Evolutionary conservation across 2,329 filamentous ascomycete genomes (phyloP).

Genomic region (Paraphaeosphaeria minitans): DNA sequence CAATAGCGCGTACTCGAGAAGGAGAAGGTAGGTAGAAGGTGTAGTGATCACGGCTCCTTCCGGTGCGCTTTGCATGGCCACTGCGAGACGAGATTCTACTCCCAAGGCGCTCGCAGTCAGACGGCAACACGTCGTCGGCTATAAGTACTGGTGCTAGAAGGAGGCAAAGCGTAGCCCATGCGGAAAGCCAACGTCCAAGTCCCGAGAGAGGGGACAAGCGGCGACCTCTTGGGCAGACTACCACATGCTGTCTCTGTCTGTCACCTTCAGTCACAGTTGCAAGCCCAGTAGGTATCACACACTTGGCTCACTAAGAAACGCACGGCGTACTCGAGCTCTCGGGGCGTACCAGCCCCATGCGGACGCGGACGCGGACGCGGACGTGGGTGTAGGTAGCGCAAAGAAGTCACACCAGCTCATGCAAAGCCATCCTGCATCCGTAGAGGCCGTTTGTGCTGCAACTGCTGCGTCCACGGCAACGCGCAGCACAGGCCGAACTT

Average conservation of each 20-base stretch:
- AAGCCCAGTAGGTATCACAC: slow-evolving; percentile 9
- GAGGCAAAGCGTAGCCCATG: not conserved
- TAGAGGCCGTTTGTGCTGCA: not conserved
- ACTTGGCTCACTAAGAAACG: slow-evolving; percentile 1
- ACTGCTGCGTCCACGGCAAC: slow-evolving; percentile 22
- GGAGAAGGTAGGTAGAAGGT: slow-evolving; percentile 1
- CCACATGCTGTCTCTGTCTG: slow-evolving; percentile 5
- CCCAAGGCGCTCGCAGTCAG: not conserved
- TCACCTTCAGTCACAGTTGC: slow-evolving; percentile 16
- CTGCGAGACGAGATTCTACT: not conserved
- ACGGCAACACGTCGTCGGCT: not conserved
- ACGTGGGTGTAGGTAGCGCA: not conserved
- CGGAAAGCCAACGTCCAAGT: not conserved
- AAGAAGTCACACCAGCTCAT: slow-evolving; percentile 17
- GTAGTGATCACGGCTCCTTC: not conserved
- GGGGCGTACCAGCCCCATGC: slow-evolving; percentile 2
- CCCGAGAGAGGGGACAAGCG: slow-evolving; percentile 13
- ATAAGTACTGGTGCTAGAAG: not conserved
- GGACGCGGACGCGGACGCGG: not conserved
- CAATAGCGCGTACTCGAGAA: slow-evolving; percentile 8
- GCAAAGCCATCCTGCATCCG: slow-evolving; percentile 17
- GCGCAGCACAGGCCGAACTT: slow-evolving; percentile 16
- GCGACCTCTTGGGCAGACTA: slow-evolving; percentile 6
- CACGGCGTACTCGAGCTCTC: not conserved
- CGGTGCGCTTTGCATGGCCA: not conserved